phyloP scores from a whole-genome alignment of 345 rosid genomes.

The Eucalyptus leucophloia region DNA sequence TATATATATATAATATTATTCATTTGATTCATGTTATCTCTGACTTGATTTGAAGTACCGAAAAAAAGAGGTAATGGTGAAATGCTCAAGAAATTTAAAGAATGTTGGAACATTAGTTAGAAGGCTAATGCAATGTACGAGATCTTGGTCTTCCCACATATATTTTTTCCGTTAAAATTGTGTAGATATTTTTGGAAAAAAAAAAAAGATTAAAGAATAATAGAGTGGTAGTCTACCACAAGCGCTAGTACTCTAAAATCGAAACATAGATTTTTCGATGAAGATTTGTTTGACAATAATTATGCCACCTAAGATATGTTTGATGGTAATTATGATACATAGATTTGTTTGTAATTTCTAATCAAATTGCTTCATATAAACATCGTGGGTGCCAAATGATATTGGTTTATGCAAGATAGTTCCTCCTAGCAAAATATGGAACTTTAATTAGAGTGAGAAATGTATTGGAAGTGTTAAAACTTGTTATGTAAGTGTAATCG shows the following conservation, averaged over 20 bases:
- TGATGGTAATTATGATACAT: background rate
- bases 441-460: too few relatives aligned
- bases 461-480: too few relatives aligned
- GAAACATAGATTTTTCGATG: background rate
- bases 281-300: too few relatives aligned
- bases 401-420: background rate
- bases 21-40: background rate
- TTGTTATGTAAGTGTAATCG: too few relatives aligned
- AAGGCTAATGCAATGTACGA: background rate
- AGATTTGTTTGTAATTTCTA: background rate
- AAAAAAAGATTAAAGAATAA: too few relatives aligned
- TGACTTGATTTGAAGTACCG: background rate
- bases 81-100: background rate
- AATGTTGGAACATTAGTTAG: background rate
- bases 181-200: background rate
- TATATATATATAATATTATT: too few relatives aligned
- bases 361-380: background rate
- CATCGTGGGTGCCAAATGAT: background rate
- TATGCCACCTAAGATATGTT: background rate
- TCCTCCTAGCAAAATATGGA: too few relatives aligned
- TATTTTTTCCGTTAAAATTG: background rate
- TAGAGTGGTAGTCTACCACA: background rate
- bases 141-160: background rate
- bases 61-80: background rate
- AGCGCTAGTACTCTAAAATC: background rate